Evolutionary conservation across 208 protist genomes (phyloP).

Genomic region (Polymyxa betae): DNA sequence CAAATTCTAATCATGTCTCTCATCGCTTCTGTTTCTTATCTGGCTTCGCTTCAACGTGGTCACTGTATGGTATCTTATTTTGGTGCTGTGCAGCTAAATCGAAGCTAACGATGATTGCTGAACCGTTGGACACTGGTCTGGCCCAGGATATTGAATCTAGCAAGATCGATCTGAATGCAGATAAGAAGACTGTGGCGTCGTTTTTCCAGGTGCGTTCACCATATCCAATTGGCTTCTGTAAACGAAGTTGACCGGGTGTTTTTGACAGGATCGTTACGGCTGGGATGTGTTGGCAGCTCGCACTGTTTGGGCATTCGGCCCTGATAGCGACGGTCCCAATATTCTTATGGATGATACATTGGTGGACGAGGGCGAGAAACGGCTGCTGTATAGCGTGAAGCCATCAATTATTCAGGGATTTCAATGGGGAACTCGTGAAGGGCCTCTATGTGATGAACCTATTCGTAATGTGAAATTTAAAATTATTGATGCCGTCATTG

Average conservation of each 20-base stretch:
- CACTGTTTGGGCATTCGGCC: conserved; percentile 88
- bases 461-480: conserved; percentile 80
- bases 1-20: too few relatives aligned
- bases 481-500: conserved; percentile 79
- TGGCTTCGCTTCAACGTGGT: background rate
- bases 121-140: conserved; percentile 84
- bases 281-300: conserved; percentile 93
- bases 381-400: conserved; percentile 63
- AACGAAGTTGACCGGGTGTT: background rate
- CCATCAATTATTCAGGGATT: conserved; percentile 79
- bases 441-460: conserved; percentile 95
- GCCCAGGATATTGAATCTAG: conserved; percentile 80
- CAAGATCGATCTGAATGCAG: conserved; percentile 17
- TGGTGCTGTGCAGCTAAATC: conserved; percentile 76
- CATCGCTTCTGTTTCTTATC: background rate
- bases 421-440: conserved; percentile 87
- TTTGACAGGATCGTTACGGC: conserved; percentile 75
- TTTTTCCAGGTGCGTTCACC: conserved; percentile 39
- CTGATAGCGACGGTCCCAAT: conserved; percentile 85
- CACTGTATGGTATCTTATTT: background rate
- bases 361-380: conserved; percentile 72
- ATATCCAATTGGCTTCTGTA: background rate
- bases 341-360: conserved; percentile 96
- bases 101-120: conserved; percentile 85
- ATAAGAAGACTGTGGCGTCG: background rate